Percentiles rank a stretch among this genome's conserved stretches.
These are phyloP conservation scores for Skeletonema potamos DNA, from an alignment of 108 stramenopile species.

Conservation along the genomic window DNA sequence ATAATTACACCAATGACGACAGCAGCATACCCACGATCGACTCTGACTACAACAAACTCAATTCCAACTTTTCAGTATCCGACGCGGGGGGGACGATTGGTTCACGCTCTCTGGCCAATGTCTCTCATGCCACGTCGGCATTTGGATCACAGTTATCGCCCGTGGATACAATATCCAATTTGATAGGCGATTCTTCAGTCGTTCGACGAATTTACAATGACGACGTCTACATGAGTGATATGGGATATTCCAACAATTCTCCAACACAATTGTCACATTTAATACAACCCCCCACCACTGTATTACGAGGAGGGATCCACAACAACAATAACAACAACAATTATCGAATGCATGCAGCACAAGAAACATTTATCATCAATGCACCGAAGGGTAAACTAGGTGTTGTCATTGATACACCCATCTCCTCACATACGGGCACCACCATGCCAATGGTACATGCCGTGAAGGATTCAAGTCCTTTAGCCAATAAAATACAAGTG, in stretches of 20 bases:
- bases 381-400: constrained; percentile 46
- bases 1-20: neutral
- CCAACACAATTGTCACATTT: neutral
- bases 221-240: neutral
- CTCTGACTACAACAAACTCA: neutral
- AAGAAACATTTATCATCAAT: constrained; percentile 25
- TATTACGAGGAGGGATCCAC: no score
- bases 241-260: no score
- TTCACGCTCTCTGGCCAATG: neutral
- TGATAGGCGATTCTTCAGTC: neutral
- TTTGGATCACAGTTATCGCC: neutral
- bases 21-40: constrained; percentile 6
- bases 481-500: constrained; percentile 28
- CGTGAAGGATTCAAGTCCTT: constrained; percentile 45
- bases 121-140: neutral
- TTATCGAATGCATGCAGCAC: no score
- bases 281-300: neutral
- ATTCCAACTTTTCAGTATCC: neutral
- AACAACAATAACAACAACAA: no score
- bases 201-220: neutral
- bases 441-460: constrained; percentile 43
- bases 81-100: neutral
- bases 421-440: neutral
- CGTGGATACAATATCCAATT: neutral
- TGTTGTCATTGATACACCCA: constrained; percentile 45